These are phyloP conservation scores for Trebouxia sp. DNA, from an alignment of 139 green algal species.

Conservation along the genomic window DNA sequence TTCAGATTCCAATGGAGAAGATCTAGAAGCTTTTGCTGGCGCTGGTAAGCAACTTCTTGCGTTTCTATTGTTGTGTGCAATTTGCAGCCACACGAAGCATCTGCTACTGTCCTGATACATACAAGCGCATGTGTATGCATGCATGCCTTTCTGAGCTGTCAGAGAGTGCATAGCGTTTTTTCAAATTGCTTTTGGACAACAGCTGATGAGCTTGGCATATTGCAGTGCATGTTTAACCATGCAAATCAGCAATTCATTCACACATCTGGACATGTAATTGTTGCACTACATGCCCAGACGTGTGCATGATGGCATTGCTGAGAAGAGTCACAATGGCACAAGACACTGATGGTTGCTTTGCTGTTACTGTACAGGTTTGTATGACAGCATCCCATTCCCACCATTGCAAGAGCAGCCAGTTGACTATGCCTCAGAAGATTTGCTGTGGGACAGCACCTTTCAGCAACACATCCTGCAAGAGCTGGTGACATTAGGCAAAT, in stretches of 20 bases:
- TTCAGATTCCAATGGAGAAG: constrained; percentile 94
- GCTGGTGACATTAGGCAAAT: constrained; percentile 55
- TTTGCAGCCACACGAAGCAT: background rate
- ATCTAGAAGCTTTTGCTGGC: constrained; percentile 85
- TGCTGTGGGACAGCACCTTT: constrained; percentile 69
- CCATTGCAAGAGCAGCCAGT: constrained; percentile 49
- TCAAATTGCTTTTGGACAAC: no score
- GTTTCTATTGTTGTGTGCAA: background rate
- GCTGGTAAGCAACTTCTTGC: constrained; percentile 45
- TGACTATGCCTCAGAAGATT: constrained; percentile 63
- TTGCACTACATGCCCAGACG: no score
- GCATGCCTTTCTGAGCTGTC: background rate
- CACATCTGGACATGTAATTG: no score
- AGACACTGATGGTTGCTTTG: background rate
- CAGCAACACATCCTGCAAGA: constrained; percentile 48
- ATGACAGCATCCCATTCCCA: constrained; percentile 72
- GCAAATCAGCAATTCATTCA: no score
- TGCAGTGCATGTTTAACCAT: no score
- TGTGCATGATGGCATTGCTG: background rate
- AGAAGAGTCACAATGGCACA: background rate
- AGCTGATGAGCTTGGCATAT: no score
- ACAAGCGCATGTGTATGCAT: background rate
- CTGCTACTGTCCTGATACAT: background rate
- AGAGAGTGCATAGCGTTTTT: background rate
- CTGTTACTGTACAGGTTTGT: constrained; percentile 52